Evolutionary conservation across 2,329 filamentous ascomycete genomes (phyloP), one percentile per base, ranked within the genome.

Genomic region (Proliferodiscus dingleyae): DNA sequence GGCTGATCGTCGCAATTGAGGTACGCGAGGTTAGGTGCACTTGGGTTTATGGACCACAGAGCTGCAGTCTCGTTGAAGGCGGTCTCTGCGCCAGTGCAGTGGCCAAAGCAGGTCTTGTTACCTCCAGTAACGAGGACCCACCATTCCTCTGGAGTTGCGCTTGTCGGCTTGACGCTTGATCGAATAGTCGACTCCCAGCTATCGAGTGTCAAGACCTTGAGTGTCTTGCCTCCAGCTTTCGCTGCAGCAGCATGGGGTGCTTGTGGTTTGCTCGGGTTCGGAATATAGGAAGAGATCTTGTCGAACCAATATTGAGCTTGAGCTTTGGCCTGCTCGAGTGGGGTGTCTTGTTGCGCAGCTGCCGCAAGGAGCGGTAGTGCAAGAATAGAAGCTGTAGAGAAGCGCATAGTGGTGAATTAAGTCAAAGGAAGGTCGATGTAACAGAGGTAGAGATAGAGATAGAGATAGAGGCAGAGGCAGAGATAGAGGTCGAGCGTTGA

Each of bases 1-100:
- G 78, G 78, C 66, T 90, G 75, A 57, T 78, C 68, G 50, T 91
- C 87, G 68, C 87, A 91, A 72, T 89, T 80, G 59, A 90, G 64
- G 52, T 80, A 68, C 45, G 72, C 87, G 57, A 87, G 75, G 62
- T 87, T 78, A 37, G 86, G 86, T 41, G 80, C 69, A 44, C 74
- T 72, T 40, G 81, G 73, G 46, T 77, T 68, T 6, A 71, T 67
- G 26, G 83, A 75, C 59, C 89, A 79, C 60, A 83, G 72, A 54
- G 72, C 69, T 13, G 81, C 80, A 8, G 83, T 78, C 62, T 82
- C 75, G 70, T 85, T 78, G 68, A 78, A 83, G 19, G 83, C 84
- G 46, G 70, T 68, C 60, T 88, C 84, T 43, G 83, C 68, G 49
- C 70, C 72, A 33, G 62, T 72, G 67, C 87, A 91, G 60, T 78